A percentile compares a stretch with the other conserved stretches of the same genome.
Evolutionary conservation across 805 yeast genomes (phyloP).

Genomic region (Hanseniaspora hatyaiensis): DNA sequence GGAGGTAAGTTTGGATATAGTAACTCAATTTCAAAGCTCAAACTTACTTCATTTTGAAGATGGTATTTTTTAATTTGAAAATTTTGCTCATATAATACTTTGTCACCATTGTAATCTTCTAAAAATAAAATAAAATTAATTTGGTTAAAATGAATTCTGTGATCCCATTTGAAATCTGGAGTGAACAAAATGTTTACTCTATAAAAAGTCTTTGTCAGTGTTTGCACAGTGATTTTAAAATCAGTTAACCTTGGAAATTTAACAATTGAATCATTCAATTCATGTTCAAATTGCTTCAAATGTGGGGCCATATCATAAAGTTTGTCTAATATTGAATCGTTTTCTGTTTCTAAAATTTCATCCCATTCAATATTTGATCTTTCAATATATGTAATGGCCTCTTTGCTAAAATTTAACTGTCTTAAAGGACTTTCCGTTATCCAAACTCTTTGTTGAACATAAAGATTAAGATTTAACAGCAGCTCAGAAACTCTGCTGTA

Average conservation of each 20-base stretch:
- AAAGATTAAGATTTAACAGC: slow-evolving; percentile 56
- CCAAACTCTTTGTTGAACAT: slow-evolving; percentile 80
- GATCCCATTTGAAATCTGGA: slow-evolving; percentile 76
- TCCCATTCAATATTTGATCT: slow-evolving; percentile 71
- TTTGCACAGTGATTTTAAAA: slow-evolving; percentile 53
- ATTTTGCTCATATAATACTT: slow-evolving; percentile 47
- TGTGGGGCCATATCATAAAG: slow-evolving; percentile 3
- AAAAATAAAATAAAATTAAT: slow-evolving; percentile 62
- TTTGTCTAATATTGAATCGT: neutral
- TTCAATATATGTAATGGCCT: slow-evolving; percentile 63
- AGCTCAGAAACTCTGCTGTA: slow-evolving; percentile 58
- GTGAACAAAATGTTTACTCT: slow-evolving; percentile 52
- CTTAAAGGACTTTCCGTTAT: slow-evolving; percentile 70
- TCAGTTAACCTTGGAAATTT: slow-evolving; percentile 58
- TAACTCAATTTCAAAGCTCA: slow-evolving; percentile 48
- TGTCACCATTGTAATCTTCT: slow-evolving; percentile 77
- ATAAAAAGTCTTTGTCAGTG: slow-evolving; percentile 60
- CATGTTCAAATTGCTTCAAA: neutral
- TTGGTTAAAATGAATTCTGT: slow-evolving; percentile 44
- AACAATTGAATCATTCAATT: slow-evolving; percentile 45
- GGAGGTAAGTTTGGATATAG: slow-evolving; percentile 42
- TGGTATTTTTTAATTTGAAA: slow-evolving; percentile 42
- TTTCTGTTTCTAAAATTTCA: slow-evolving; percentile 19
- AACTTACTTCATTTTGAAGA: slow-evolving; percentile 41
- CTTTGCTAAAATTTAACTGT: slow-evolving; percentile 70